These are phyloP conservation scores for Lepidopterella palustris DNA, from an alignment of 495 filamentous ascomycete genomes.

Conservation along the genomic window DNA sequence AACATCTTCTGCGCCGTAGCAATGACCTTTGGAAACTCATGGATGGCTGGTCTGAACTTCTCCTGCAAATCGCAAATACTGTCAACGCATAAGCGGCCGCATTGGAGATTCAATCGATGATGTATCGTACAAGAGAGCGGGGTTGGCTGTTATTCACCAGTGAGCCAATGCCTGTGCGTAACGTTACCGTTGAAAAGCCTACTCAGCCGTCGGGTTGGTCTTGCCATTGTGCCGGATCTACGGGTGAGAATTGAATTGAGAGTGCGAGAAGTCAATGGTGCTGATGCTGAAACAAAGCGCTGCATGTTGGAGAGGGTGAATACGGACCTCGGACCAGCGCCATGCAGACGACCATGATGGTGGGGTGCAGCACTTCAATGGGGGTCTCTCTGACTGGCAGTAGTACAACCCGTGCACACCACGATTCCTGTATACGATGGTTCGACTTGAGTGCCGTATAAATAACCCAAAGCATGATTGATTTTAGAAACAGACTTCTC, in stretches of 20 bases:
- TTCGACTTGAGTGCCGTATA: too few relatives aligned
- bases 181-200: slow-evolving; percentile 8
- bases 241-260: not conserved
- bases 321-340: not conserved
- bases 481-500: not conserved
- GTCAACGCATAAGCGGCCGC: slow-evolving; percentile 14
- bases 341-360: not conserved
- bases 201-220: slow-evolving; percentile 16
- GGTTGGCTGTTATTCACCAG: slow-evolving; percentile 24
- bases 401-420: too few relatives aligned
- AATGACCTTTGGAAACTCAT: slow-evolving; percentile 69
- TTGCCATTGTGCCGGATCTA: not conserved
- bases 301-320: not conserved
- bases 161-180: slow-evolving; percentile 11
- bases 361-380: not conserved
- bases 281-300: not conserved
- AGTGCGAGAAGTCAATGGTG: not conserved
- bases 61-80: slow-evolving; percentile 97
- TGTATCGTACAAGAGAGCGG: slow-evolving; percentile 32
- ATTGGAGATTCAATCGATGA: not conserved
- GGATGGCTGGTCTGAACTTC: slow-evolving; percentile 75
- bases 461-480: not conserved
- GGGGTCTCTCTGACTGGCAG: too few relatives aligned
- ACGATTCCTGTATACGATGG: not conserved
- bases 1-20: slow-evolving; percentile 49